Base-by-base conservation (phyloP, 2,329 filamentous ascomycete species). In the Sordariomycetes sp. region DNA sequence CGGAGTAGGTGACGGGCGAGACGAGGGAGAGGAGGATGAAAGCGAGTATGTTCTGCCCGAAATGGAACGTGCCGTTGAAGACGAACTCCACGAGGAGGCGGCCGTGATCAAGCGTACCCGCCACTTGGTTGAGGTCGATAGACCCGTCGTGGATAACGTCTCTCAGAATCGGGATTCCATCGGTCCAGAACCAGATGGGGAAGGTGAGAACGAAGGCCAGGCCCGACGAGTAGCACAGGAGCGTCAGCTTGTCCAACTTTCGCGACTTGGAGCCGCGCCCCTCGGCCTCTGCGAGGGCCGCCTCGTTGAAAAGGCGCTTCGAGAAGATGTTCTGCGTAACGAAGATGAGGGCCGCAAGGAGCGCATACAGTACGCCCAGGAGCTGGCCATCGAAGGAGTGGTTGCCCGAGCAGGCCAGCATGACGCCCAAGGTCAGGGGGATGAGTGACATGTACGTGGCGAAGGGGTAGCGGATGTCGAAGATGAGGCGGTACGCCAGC, bases 321-420 rank as follows among this genome's bases (percentile, higher is more conserved):
- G 93, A 97, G 64, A 97, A 96, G 59, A 99, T 99, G 69, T 99
- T 99, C 69, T 99, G 94, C 0, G 91, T 94, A 40, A 99, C 94
- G 68, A 99, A 99, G 63, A 97, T 88, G 59, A 97, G 77, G 8
- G 94, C 90, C n/a, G 90, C 92, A 37, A 90, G 76, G 43, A 99
- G 86, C 3, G 94, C 92, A 66, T 92, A 93, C 12, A 93, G 66
- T 20, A 99, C 88, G n/a, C 94, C 94, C 56, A 94, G 80, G 62
- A 97, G 81, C 68, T 99, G 92, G 34, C 89, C 93, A 24, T 85
- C 87, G 65, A 96, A 92, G 6, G 72, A 72, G 50, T 77, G 74
- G 67, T 91, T 90, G 14, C 92, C 89, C 1, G 93, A 97, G 71
- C 94, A 99, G 11, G 94, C 94, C 63, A 99, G 81, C 81, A 96